A percentile compares a stretch with the other conserved stretches of the same genome.
Conservation (phyloP, 116 monocot species). For the Cymodocea nodosa region DNA sequence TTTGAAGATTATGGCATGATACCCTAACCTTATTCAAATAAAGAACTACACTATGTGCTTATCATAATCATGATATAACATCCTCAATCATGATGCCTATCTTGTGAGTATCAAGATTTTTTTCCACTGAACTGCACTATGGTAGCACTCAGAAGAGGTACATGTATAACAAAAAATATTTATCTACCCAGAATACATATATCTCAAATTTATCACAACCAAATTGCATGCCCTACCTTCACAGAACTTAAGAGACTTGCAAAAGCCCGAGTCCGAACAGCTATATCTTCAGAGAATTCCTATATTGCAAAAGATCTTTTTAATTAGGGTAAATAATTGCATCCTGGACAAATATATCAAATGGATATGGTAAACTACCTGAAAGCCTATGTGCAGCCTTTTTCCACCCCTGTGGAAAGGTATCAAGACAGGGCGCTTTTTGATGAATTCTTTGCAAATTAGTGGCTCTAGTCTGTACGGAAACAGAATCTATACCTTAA, state of each 20-base stretch:
- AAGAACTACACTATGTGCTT: too few species aligned
- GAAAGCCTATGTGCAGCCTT: conserved; percentile 83
- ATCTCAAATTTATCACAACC: too few species aligned
- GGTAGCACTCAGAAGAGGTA: too few species aligned
- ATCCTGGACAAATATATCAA: background rate
- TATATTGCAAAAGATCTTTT: conserved; percentile 9
- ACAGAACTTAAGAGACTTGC: conserved; percentile 35
- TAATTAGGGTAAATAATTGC: background rate
- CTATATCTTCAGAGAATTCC: conserved; percentile 78
- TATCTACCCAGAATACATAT: too few species aligned
- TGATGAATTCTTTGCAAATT: conserved; percentile 72
- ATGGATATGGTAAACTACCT: conserved; percentile 19
- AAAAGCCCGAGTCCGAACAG: conserved; percentile 34
- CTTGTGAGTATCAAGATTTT: too few species aligned
- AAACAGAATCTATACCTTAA: conserved; percentile 10
- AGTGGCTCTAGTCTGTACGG: conserved; percentile 94
- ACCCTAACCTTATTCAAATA: too few species aligned
- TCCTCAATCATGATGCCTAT: too few species aligned
- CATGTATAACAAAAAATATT: too few species aligned
- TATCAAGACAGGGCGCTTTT: conserved; percentile 73
- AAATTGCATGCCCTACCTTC: conserved; percentile 24
- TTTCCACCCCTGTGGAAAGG: conserved; percentile 96
- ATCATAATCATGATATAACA: too few species aligned
- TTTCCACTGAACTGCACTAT: too few species aligned
- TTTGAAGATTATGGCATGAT: too few species aligned